phyloP scores from a whole-genome alignment of 169 alveolate genomes.

The Condylostoma magnum region DNA sequence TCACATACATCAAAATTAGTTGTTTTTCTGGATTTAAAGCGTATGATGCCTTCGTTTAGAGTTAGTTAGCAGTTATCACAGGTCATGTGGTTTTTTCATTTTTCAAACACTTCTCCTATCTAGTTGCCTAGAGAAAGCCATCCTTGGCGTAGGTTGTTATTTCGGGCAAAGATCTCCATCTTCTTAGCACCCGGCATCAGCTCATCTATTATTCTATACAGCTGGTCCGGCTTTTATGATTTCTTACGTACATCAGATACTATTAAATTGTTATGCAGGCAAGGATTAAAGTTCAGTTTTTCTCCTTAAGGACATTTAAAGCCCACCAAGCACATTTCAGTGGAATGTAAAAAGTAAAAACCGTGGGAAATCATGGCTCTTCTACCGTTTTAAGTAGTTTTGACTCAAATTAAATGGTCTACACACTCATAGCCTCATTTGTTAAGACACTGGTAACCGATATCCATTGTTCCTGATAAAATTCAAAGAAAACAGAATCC shows the following conservation, averaged over 20 bases:
- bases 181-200: conserved; percentile 70
- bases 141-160: conserved; percentile 69
- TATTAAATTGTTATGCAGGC: conserved; percentile 58
- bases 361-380: conserved; percentile 70
- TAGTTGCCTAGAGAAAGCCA: conserved; percentile 76
- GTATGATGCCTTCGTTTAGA: conserved; percentile 40
- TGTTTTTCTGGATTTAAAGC: conserved; percentile 49
- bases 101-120: conserved; percentile 66
- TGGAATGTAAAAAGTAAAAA: conserved; percentile 72
- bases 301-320: conserved; percentile 63
- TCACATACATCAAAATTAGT: conserved; percentile 64
- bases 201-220: conserved; percentile 62
- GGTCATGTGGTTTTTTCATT: conserved; percentile 50
- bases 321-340: conserved; percentile 73
- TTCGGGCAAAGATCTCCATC: conserved; percentile 75
- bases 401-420: conserved; percentile 69
- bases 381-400: conserved; percentile 52
- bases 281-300: conserved; percentile 45
- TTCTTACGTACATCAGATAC: conserved; percentile 64
- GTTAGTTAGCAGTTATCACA: conserved; percentile 55
- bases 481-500: conserved; percentile 73
- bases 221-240: conserved; percentile 69
- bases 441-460: conserved; percentile 64
- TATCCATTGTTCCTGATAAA: conserved; percentile 53
- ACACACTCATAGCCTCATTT: conserved; percentile 81